Base-by-base conservation (phyloP, 768 basidiomycete species). In the Panellus pusillus region DNA sequence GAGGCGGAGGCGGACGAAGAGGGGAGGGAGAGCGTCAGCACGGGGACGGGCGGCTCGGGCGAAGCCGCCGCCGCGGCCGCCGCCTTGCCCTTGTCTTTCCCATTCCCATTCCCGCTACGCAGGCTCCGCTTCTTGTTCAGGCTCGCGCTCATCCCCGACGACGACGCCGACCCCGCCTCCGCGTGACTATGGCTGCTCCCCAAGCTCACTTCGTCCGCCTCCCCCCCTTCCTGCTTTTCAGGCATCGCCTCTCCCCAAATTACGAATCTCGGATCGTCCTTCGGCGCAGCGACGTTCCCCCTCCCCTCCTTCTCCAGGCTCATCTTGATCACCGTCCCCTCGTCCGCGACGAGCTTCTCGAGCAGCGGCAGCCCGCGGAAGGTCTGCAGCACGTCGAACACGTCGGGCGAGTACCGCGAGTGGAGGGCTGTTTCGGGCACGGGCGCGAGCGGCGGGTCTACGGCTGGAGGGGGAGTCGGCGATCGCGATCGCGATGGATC, bases 231-330 rank as follows among this genome's bases (percentile, higher is more conserved):
- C 39, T 20, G 39, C 39, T 14, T 9, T 15, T 40, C 32, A 15
- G 50, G 53, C 19, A 72, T 62, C 13, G 77, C 70, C 61, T 85
- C 82, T 24, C 91, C 93, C 93, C 93, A 97, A 8, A 96, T 84
- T 35, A 93, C 91, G 65, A 95, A 95, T 0, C 93, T 81, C 14
- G 93, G 92, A 61, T 97, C 93, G 58, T 94, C 88, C 13, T 86
- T 81, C 7, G 91, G 91, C 1, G 86, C 80, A 13, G 85, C 83
- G 27, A 78, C 81, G 51, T 87, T 82, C 32, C 89, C 86, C 24
- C 24, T 24, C 24, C 24, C 24, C 24, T 24, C 24, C 0, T 80
- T 67, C 20, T 81, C 77, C 13, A 90, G 67, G 1, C 86, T 87
- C 65, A 93, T 74, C 66, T 82, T 86, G 68, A 90, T 85, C 27